These are phyloP conservation scores for Agastache rugosa DNA, from an alignment of 257 asterid species.

Conservation along the genomic window DNA sequence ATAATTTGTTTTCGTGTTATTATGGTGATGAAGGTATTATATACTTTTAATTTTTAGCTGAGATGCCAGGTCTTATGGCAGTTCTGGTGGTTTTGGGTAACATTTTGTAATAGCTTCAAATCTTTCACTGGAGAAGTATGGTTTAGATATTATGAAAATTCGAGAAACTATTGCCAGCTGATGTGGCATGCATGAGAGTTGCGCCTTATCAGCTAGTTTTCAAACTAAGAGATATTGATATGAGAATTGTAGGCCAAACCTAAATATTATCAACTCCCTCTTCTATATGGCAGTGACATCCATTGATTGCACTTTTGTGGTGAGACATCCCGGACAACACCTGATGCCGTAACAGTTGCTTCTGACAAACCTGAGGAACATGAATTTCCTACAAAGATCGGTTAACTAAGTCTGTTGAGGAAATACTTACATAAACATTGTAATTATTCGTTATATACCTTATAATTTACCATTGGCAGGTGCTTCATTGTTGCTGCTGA, in stretches of 20 bases:
- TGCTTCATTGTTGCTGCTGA: too few species aligned
- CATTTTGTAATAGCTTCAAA: not conserved
- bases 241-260: not conserved
- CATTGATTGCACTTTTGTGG: not conserved
- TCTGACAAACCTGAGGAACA: not conserved
- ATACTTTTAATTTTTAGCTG: not conserved
- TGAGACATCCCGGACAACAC: not conserved
- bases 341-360: not conserved
- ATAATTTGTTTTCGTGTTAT: not conserved
- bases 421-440: not conserved
- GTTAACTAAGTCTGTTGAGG: not conserved
- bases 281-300: not conserved
- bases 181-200: not conserved
- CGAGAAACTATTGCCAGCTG: not conserved
- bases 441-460: not conserved
- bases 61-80: not conserved
- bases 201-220: not conserved
- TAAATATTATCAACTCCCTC: not conserved
- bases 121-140: constrained; percentile 9
- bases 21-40: not conserved
- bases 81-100: not conserved
- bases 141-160: not conserved
- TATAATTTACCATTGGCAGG: too few species aligned
- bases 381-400: not conserved
- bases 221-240: not conserved